These are phyloP conservation scores for Allantophomopsis cytisporea DNA, from an alignment of 2,329 filamentous ascomycete genomes.

Conservation along the genomic window DNA sequence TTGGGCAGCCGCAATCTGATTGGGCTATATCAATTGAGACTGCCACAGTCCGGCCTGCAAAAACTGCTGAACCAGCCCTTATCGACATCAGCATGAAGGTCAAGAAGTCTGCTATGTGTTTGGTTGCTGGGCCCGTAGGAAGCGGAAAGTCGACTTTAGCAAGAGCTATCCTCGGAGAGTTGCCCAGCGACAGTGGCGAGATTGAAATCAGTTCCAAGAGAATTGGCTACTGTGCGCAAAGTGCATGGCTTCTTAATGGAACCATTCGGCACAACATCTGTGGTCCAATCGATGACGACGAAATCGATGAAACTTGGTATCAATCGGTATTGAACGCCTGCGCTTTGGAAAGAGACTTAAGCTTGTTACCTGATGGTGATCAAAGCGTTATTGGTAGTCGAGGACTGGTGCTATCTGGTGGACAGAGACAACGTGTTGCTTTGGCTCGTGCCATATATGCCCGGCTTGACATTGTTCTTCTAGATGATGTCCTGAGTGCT, in stretches of 20 bases:
- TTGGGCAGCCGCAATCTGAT: neutral
- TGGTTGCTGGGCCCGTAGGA: constrained; percentile 15
- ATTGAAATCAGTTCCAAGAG: constrained; percentile 13
- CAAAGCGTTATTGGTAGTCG: constrained; percentile 24
- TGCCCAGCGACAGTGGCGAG: constrained; percentile 9
- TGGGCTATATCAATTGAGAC: constrained; percentile 3
- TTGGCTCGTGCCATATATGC: constrained; percentile 33
- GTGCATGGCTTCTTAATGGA: constrained; percentile 22
- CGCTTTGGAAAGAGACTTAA: constrained; percentile 13
- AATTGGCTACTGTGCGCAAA: constrained; percentile 23
- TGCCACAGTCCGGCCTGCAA: constrained; percentile 1
- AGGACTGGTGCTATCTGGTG: constrained; percentile 28
- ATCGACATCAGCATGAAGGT: constrained; percentile 6
- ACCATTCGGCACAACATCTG: constrained; percentile 20
- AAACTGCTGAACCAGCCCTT: constrained; percentile 2
- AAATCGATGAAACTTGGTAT: constrained; percentile 17
- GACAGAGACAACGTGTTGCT: constrained; percentile 27
- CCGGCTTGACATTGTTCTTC: constrained; percentile 21
- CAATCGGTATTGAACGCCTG: constrained; percentile 13
- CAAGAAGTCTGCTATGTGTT: constrained; percentile 2
- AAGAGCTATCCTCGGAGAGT: constrained; percentile 17
- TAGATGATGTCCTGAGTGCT: constrained; percentile 32
- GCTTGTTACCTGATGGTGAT: constrained; percentile 19
- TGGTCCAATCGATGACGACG: constrained; percentile 5
- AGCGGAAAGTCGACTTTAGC: constrained; percentile 18